phyloP scores from a whole-genome alignment of 208 protist genomes.

The Leishmania amazonensis region DNA sequence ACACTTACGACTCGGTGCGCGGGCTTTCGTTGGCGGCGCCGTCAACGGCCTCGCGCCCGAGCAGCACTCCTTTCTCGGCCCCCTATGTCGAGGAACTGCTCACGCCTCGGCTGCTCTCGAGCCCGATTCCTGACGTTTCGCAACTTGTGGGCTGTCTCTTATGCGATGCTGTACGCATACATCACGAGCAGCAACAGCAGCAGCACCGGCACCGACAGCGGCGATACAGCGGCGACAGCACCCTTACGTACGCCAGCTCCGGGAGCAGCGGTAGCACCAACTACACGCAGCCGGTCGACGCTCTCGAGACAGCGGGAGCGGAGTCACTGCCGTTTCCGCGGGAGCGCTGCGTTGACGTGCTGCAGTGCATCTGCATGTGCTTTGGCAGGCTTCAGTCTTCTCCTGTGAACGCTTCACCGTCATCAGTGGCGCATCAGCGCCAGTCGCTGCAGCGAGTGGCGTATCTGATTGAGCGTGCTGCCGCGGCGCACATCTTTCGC shows the following conservation, averaged over 20 bases:
- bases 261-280: too few relatives aligned
- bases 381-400: constrained; percentile 36
- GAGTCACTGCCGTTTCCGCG: constrained; percentile 39
- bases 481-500: constrained; percentile 50
- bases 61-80: constrained; percentile 18
- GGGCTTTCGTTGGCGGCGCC: constrained; percentile 1
- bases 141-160: constrained; percentile 71
- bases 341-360: constrained; percentile 42
- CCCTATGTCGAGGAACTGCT: constrained; percentile 49
- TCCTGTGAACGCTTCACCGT: neutral
- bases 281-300: neutral
- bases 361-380: constrained; percentile 47
- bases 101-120: constrained; percentile 54
- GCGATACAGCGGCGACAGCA: constrained; percentile 2
- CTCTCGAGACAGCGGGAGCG: neutral
- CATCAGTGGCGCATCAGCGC: constrained; percentile 3
- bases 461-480: constrained; percentile 57
- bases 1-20: constrained; percentile 11
- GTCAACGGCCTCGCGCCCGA: constrained; percentile 2
- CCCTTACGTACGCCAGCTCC: neutral
- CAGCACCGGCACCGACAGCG: neutral
- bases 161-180: constrained; percentile 59
- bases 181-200: constrained; percentile 11
- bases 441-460: constrained; percentile 37
- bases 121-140: constrained; percentile 45